These are phyloP conservation scores for Fremontodendron californicum DNA, from an alignment of 345 rosid species.

Conservation along the genomic window DNA sequence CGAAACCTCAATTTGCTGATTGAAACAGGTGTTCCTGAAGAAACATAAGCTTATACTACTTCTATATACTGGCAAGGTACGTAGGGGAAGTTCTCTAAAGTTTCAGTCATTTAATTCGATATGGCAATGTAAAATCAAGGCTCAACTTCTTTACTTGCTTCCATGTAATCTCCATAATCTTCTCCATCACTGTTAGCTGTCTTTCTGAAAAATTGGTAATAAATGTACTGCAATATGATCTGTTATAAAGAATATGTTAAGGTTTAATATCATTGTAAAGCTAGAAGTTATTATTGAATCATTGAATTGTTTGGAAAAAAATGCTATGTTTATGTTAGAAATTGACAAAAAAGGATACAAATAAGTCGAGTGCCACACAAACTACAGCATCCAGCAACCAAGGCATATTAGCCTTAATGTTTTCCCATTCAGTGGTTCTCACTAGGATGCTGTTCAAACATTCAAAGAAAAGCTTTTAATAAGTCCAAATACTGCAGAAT, in stretches of 20 bases:
- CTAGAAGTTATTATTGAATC: not conserved
- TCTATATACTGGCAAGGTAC: not conserved
- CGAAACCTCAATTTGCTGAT: too few species aligned
- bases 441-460: constrained; percentile 59
- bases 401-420: constrained; percentile 72
- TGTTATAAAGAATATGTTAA: constrained; percentile 33
- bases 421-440: constrained; percentile 80
- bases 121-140: not conserved
- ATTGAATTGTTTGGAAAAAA: not conserved
- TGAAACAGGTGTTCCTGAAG: too few species aligned
- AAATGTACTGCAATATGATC: constrained; percentile 88
- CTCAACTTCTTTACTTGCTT: constrained; percentile 35
- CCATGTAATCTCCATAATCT: constrained; percentile 37
- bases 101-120: not conserved
- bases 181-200: constrained; percentile 17
- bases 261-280: constrained; percentile 2
- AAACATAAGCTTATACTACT: not conserved
- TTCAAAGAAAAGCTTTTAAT: not conserved
- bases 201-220: constrained; percentile 50
- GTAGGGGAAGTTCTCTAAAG: not conserved
- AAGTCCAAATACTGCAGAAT: not conserved
- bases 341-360: constrained; percentile 63
- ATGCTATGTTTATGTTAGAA: not conserved
- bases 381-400: constrained; percentile 92
- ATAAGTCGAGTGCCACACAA: constrained; percentile 79